Evolutionary conservation across 1,284 basidiomycete species (phyloP), one percentile per base, ranked within the genome.

Genomic region (Acaromyces ingoldii): DNA sequence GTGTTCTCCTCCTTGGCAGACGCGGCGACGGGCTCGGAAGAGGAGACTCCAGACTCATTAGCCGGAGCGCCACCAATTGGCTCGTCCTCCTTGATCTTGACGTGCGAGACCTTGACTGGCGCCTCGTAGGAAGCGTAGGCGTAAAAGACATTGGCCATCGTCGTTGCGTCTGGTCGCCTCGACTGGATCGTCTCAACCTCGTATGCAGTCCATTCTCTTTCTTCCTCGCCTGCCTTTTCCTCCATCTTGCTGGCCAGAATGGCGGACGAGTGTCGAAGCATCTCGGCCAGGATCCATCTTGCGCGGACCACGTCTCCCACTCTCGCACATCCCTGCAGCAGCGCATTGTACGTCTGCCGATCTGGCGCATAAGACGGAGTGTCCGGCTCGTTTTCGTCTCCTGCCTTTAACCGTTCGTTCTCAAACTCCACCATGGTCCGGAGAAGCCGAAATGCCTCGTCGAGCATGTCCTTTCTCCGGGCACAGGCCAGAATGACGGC

Each of bases 231-330:
- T n/a, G 19, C 22, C 22, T 6, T 24, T 22, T 24, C 41, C 42
- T 11, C 48, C 40, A 6, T 43, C 51, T 7, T 22, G 31, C 9
- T 59, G 10, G 34, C 22, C 19, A 45, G 22, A 67, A 53, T 45
- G 67, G 44, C 44, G 55, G 50, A 52, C 62, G 49, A 46, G 65
- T 58, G 26, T 66, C 76, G 78, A 11, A 90, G 82, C 77, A 91
- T 85, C 78, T 96, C 90, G 0, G 87, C 88, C 50, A 98, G 78
- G 53, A 96, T 86, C 92, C 91, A 97, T 55, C 92, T 80, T 6
- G 86, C 85, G 41, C 89, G 80, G 7, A 82, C 80, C 7, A 98
- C 76, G 75, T 97, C 93, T 0, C 90, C 88, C 0, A 85, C 79
- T 4, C 89, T 80, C 74, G 91, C 95, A 45, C 89, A 87, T 0